phyloP scores from a whole-genome alignment of 2,329 filamentous ascomycete genomes.

The Nigrospora osmanthi region DNA sequence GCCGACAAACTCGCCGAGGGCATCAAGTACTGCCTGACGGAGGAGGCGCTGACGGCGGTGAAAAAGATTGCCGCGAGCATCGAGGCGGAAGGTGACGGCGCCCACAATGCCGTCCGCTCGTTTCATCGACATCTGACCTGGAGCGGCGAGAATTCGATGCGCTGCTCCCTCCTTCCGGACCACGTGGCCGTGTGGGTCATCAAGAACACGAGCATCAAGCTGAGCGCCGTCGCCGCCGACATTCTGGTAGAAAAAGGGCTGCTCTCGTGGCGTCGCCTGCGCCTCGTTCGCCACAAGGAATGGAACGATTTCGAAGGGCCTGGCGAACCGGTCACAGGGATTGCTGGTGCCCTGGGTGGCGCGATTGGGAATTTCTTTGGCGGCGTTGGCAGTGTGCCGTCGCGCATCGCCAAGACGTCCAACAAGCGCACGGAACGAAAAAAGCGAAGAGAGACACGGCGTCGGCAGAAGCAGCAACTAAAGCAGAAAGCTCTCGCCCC shows the following conservation, averaged over 20 bases:
- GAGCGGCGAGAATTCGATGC: constrained; percentile 44
- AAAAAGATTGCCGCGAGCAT: constrained; percentile 54
- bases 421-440: constrained; percentile 45
- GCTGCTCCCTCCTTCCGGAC: constrained; percentile 58
- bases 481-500: constrained; percentile 9
- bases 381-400: constrained; percentile 58
- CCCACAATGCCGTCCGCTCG: constrained; percentile 58
- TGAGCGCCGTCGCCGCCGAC: constrained; percentile 59
- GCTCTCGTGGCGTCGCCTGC: constrained; percentile 54
- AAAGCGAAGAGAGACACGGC: constrained; percentile 30
- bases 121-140: constrained; percentile 57
- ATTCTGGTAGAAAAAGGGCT: constrained; percentile 54
- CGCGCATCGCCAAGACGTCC: constrained; percentile 49
- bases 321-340: constrained; percentile 63
- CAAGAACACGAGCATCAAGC: constrained; percentile 49
- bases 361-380: constrained; percentile 50
- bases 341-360: constrained; percentile 52
- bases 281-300: constrained; percentile 57
- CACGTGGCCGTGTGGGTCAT: constrained; percentile 59
- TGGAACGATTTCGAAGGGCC: constrained; percentile 75
- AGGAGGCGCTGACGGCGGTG: constrained; percentile 50
- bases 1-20: constrained; percentile 60
- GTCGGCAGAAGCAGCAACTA: constrained; percentile 12
- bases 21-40: constrained; percentile 58
- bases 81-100: constrained; percentile 57